These are phyloP conservation scores for Cystobasidium pallidum DNA, from an alignment of 1,284 basidiomycete species.

Conservation along the genomic window DNA sequence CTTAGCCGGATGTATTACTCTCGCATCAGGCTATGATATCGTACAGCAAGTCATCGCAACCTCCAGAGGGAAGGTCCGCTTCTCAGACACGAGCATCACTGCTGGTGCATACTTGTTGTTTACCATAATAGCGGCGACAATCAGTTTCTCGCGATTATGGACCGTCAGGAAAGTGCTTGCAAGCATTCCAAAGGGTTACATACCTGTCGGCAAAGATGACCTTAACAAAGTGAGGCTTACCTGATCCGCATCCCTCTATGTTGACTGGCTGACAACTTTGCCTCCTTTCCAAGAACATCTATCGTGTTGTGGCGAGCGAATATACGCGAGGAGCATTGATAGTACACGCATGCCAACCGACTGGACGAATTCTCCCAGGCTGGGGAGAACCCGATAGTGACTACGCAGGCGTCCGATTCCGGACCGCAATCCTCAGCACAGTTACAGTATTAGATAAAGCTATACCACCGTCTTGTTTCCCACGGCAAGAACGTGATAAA, in stretches of 20 bases:
- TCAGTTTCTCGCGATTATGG: constrained; percentile 41
- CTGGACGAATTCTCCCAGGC: constrained; percentile 44
- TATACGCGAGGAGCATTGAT: constrained; percentile 48
- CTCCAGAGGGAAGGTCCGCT: constrained; percentile 30
- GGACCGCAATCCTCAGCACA: constrained; percentile 47
- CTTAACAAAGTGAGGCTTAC: constrained; percentile 43
- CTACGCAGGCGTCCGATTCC: constrained; percentile 46
- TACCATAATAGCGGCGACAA: constrained; percentile 30
- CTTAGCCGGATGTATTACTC: constrained; percentile 35
- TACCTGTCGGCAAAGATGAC: constrained; percentile 46
- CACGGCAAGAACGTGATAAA: background rate
- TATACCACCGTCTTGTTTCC: constrained; percentile 24
- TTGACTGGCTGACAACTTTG: background rate
- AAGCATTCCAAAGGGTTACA: constrained; percentile 49
- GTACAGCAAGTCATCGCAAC: constrained; percentile 41
- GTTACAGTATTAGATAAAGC: constrained; percentile 40
- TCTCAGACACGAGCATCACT: constrained; percentile 43
- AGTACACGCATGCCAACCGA: constrained; percentile 45
- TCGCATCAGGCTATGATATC: constrained; percentile 47
- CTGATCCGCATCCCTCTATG: background rate
- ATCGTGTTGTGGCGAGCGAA: constrained; percentile 47
- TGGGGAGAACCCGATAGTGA: constrained; percentile 46
- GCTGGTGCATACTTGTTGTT: constrained; percentile 46
- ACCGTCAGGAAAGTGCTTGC: constrained; percentile 40
- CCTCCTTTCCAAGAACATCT: constrained; percentile 18